These are phyloP conservation scores for Datura wrightii DNA, from an alignment of 257 asterid genomes.

Conservation along the genomic window DNA sequence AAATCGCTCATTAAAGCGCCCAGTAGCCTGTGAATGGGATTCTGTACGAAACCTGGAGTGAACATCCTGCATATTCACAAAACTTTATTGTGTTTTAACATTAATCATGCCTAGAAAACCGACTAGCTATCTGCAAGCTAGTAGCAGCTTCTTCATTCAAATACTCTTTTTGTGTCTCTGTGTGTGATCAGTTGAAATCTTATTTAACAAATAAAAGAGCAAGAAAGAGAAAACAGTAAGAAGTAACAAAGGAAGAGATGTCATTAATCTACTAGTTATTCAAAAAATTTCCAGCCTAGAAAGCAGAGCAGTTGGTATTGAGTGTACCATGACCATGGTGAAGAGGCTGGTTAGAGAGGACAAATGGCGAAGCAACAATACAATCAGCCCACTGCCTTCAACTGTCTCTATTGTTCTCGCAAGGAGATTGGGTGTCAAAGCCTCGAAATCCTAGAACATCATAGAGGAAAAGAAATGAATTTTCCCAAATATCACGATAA, in stretches of 20 bases:
- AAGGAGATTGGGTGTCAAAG: conserved; percentile 97
- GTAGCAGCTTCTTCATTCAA: conserved; percentile 23
- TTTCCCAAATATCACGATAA: background rate
- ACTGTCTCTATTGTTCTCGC: conserved; percentile 99
- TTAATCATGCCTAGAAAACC: background rate
- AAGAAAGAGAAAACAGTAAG: background rate
- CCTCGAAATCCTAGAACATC: conserved; percentile 79
- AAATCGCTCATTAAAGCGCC: conserved; percentile 95
- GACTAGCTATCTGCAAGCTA: conserved; percentile 13
- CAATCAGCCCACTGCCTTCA: conserved; percentile 97
- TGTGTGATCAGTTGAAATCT: background rate
- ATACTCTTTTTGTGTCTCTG: background rate
- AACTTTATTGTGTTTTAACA: background rate
- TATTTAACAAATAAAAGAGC: conserved; percentile 4
- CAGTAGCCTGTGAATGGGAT: conserved; percentile 80
- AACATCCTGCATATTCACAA: conserved; percentile 73
- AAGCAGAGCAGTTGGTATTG: conserved; percentile 14
- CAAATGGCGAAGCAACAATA: conserved; percentile 83
- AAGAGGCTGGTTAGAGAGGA: conserved; percentile 84
- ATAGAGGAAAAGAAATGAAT: background rate
- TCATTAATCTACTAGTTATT: background rate
- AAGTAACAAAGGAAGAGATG: background rate
- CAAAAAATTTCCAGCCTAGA: background rate
- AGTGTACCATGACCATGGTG: conserved; percentile 93
- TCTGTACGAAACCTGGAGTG: conserved; percentile 95